Conservation (phyloP, 179 eudicot species). For the Vitellaria paradoxa region DNA sequence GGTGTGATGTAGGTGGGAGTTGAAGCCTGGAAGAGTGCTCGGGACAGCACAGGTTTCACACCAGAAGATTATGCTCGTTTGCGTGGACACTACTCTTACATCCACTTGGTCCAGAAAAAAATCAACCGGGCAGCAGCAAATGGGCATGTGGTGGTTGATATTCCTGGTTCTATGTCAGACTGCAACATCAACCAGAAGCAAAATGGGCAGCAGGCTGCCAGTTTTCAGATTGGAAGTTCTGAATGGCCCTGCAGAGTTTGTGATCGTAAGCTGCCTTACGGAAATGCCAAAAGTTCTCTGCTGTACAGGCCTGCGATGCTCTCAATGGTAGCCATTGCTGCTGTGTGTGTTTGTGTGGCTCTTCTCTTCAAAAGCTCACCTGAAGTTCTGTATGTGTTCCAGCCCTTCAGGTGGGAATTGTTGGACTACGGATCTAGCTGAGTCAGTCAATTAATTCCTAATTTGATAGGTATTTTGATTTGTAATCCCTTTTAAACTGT, state of each 20-base stretch:
- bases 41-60: constrained; percentile 70
- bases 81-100: constrained; percentile 63
- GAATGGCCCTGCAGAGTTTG: constrained; percentile 43
- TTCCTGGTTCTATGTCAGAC: constrained; percentile 30
- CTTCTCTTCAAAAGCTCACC: constrained; percentile 78
- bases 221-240: constrained; percentile 43
- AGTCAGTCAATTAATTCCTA: constrained; percentile 11
- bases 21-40: constrained; percentile 71
- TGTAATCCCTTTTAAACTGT: not conserved
- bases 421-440: constrained; percentile 69
- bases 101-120: constrained; percentile 53
- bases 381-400: constrained; percentile 42
- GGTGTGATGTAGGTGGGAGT: constrained; percentile 64
- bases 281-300: constrained; percentile 32
- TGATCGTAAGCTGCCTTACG: constrained; percentile 27
- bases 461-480: constrained; percentile 1
- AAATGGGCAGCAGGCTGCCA: constrained; percentile 22
- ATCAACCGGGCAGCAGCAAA: constrained; percentile 29
- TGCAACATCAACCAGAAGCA: constrained; percentile 26
- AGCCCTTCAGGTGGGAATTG: constrained; percentile 71
- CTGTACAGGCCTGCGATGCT: constrained; percentile 71
- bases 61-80: constrained; percentile 74
- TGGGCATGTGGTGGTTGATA: constrained; percentile 65
- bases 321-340: constrained; percentile 79
- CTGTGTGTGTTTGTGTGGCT: constrained; percentile 85